phyloP scores from a whole-genome alignment of 1,139 yeast genomes.

The Taphrina pruni region DNA sequence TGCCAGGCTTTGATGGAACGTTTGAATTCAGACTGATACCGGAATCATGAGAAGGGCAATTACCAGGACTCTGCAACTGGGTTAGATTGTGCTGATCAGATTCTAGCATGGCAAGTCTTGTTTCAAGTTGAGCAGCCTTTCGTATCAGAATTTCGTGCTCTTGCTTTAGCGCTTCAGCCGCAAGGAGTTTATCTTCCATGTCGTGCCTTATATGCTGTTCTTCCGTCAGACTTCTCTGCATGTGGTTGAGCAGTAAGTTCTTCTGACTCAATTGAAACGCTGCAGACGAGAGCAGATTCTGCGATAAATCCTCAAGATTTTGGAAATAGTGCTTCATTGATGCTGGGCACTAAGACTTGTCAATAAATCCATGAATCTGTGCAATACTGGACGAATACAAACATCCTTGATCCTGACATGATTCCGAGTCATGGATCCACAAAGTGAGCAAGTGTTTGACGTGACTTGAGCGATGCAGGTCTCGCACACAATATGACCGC shows the following conservation, averaged over 20 bases:
- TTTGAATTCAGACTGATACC: neutral
- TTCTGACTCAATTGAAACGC: conserved; percentile 10
- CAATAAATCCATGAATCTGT: neutral
- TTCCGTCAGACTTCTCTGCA: neutral
- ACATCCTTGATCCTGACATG: conserved; percentile 9
- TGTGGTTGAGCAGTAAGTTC: conserved; percentile 5
- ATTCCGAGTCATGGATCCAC: neutral
- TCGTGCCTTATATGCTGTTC: neutral
- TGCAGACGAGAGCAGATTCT: neutral
- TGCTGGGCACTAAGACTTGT: conserved; percentile 1
- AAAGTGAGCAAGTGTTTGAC: neutral
- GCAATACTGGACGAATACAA: neutral
- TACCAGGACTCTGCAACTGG: neutral
- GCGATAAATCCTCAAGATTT: neutral
- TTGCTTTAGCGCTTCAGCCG: neutral
- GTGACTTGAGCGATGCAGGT: neutral
- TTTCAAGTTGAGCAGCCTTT: neutral
- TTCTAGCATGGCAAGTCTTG: neutral
- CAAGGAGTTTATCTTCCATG: neutral
- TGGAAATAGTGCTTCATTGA: conserved; percentile 15
- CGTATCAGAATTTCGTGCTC: neutral
- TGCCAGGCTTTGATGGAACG: neutral
- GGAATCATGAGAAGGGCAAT: neutral
- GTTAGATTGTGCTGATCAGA: neutral
- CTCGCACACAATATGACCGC: conserved; percentile 10